Evolutionary conservation across 768 basidiomycete genomes (phyloP).

Genomic region (Lanmaoa pseudosensibilis): DNA sequence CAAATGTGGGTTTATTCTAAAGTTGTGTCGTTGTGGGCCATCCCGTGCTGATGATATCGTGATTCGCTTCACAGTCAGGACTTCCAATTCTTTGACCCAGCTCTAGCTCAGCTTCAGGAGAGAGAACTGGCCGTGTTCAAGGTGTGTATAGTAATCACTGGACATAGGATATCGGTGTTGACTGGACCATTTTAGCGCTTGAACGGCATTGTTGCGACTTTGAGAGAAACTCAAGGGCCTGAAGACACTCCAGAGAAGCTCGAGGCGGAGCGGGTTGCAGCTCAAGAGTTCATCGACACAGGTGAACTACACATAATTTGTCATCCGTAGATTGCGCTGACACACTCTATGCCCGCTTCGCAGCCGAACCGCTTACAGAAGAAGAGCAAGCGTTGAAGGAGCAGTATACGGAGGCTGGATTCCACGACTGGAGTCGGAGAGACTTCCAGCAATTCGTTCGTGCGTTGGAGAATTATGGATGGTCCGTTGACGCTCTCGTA

Average conservation of each 20-base stretch:
- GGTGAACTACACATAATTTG: slow-evolving; percentile 41
- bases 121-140: slow-evolving; percentile 81
- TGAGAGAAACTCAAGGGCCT: slow-evolving; percentile 63
- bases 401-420: slow-evolving; percentile 70
- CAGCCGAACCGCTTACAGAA: slow-evolving; percentile 89
- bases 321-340: not conserved
- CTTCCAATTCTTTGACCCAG: slow-evolving; percentile 93
- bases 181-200: slow-evolving; percentile 42
- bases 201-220: slow-evolving; percentile 64
- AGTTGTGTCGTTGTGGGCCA: not conserved
- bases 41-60: not conserved
- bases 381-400: slow-evolving; percentile 85
- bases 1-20: slow-evolving; percentile 55
- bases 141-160: slow-evolving; percentile 35
- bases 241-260: slow-evolving; percentile 83
- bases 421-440: slow-evolving; percentile 87
- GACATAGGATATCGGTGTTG: not conserved
- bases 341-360: not conserved
- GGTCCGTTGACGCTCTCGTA: slow-evolving; percentile 44
- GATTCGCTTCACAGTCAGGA: slow-evolving; percentile 61
- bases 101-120: slow-evolving; percentile 80
- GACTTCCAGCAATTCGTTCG: slow-evolving; percentile 92
- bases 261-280: slow-evolving; percentile 74
- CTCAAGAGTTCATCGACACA: slow-evolving; percentile 86
- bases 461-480: slow-evolving; percentile 77